These are phyloP conservation scores for Micractinium sp. DNA, from an alignment of 139 green algal species.

Conservation along the genomic window DNA sequence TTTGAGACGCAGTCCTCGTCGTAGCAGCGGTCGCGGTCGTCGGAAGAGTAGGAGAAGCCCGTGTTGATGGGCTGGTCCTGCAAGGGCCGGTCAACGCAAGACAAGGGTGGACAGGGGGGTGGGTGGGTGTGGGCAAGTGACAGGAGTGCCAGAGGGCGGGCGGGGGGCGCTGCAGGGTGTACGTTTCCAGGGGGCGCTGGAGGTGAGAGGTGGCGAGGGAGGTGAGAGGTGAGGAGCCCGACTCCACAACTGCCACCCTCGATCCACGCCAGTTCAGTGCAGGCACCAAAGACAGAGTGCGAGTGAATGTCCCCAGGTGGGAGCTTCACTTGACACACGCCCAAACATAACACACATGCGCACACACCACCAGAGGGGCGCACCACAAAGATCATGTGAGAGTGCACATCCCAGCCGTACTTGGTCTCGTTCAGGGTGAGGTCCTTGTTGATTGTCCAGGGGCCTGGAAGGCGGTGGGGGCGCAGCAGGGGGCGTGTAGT, in stretches of 20 bases:
- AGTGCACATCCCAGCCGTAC: slow-evolving; percentile 74
- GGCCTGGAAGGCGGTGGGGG: slow-evolving; percentile 49
- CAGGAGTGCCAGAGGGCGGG: too few relatives aligned
- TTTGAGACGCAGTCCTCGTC: slow-evolving; percentile 77
- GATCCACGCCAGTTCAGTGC: too few relatives aligned
- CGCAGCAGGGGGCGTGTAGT: not conserved
- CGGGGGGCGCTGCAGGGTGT: too few relatives aligned
- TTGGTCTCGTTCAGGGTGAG: slow-evolving; percentile 69
- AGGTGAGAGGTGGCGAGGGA: too few relatives aligned
- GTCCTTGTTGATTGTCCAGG: slow-evolving; percentile 80
- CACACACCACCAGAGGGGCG: not conserved
- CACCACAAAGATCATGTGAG: slow-evolving; percentile 76
- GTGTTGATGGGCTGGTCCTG: slow-evolving; percentile 89
- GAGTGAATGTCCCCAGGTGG: too few relatives aligned
- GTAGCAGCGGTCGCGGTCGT: slow-evolving; percentile 54
- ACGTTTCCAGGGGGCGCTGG: too few relatives aligned
- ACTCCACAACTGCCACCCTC: too few relatives aligned
- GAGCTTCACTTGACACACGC: too few relatives aligned
- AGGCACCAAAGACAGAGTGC: too few relatives aligned
- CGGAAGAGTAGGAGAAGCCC: slow-evolving; percentile 87
- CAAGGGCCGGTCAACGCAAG: not conserved
- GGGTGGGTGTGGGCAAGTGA: not conserved
- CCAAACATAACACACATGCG: too few relatives aligned
- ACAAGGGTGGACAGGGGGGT: not conserved
- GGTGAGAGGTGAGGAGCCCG: too few relatives aligned